Evolutionary conservation across 345 rosid species (phyloP).

Genomic region (Dimocarpus longan): DNA sequence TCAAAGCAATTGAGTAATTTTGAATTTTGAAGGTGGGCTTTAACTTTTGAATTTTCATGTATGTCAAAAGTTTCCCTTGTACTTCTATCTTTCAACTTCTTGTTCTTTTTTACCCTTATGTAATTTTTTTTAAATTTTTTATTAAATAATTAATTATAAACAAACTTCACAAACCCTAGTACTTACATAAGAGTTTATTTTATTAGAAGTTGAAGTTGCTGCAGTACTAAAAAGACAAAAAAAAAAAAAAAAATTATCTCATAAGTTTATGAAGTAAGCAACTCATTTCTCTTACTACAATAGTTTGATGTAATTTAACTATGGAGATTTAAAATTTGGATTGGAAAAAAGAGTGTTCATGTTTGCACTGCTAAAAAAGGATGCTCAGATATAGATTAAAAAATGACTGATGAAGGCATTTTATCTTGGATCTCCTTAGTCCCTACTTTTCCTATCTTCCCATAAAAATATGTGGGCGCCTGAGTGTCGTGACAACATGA

Average conservation of each 20-base stretch:
- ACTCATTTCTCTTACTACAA: not conserved
- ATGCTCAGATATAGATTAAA: too few species aligned
- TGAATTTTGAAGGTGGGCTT: constrained; percentile 13
- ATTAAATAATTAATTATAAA: too few species aligned
- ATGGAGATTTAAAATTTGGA: not conserved
- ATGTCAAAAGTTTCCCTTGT: not conserved
- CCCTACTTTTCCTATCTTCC: not conserved
- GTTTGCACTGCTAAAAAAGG: too few species aligned
- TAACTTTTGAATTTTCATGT: constrained; percentile 6
- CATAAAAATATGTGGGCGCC: not conserved
- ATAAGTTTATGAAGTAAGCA: too few species aligned
- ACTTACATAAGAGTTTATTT: too few species aligned
- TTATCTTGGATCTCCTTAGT: constrained; percentile 1
- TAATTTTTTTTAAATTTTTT: too few species aligned
- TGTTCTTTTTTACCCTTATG: not conserved
- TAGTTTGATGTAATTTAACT: too few species aligned
- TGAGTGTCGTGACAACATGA: not conserved
- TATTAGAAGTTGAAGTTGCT: too few species aligned
- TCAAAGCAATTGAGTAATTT: not conserved
- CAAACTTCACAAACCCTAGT: not conserved
- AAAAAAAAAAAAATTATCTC: not conserved
- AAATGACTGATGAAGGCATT: not conserved
- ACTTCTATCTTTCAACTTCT: not conserved
- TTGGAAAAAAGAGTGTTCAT: too few species aligned
- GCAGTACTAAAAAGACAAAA: too few species aligned